A percentile compares a stretch with the other conserved stretches of the same genome.
These are phyloP conservation scores for Asterochloris erici DNA, from an alignment of 139 green algal species.

Conservation along the genomic window DNA sequence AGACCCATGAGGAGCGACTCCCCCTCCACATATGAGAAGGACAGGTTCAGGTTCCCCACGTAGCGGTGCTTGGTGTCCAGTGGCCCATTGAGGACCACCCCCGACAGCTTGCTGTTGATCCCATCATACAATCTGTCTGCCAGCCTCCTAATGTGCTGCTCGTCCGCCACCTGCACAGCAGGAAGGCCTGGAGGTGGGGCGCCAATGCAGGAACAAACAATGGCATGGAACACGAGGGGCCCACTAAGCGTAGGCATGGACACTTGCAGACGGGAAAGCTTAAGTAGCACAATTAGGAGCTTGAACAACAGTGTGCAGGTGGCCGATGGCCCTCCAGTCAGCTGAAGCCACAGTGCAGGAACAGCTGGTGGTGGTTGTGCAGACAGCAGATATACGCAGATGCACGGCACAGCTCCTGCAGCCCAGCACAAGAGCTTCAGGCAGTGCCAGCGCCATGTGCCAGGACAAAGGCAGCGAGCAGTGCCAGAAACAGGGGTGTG, in stretches of 20 bases:
- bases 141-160: conserved; percentile 43
- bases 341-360: too few relatives aligned
- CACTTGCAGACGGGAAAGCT: background rate
- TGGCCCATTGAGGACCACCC: conserved; percentile 71
- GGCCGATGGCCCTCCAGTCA: too few relatives aligned
- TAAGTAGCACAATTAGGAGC: too few relatives aligned
- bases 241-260: background rate
- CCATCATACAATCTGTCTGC: conserved; percentile 75
- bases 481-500: conserved; percentile 36
- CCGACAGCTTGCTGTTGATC: conserved; percentile 68
- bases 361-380: too few relatives aligned
- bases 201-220: background rate
- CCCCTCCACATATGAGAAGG: conserved; percentile 97
- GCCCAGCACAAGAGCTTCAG: too few relatives aligned
- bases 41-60: conserved; percentile 93
- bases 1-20: conserved; percentile 97
- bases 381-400: too few relatives aligned
- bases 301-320: too few relatives aligned
- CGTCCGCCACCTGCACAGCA: background rate
- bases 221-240: background rate
- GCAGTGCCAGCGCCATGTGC: too few relatives aligned
- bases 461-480: background rate
- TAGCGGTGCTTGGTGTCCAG: conserved; percentile 55
- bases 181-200: background rate
- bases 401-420: too few relatives aligned